phyloP scores from a whole-genome alignment of 345 rosid species.

The Syzygium grande region DNA sequence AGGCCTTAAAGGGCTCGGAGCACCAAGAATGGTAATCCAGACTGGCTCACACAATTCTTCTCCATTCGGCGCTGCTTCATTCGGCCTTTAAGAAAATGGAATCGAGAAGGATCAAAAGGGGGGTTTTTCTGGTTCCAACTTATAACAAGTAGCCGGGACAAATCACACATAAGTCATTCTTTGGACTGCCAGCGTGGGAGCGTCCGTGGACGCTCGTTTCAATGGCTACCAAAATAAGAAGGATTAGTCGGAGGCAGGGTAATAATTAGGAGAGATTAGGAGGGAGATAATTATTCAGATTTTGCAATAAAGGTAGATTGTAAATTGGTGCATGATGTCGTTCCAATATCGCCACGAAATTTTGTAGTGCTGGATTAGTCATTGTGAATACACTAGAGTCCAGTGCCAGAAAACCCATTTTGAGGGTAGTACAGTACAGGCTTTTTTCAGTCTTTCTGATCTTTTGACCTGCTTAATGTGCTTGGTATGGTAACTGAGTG shows the following conservation, averaged over 20 bases:
- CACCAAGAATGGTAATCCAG: constrained; percentile 2
- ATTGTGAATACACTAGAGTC: neutral
- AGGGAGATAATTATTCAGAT: neutral
- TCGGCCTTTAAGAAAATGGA: neutral
- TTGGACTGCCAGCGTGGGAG: neutral
- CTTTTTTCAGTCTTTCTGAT: neutral
- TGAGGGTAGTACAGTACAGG: neutral
- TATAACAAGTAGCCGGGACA: neutral
- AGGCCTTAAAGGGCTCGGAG: neutral
- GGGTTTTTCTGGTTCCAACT: neutral
- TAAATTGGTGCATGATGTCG: neutral
- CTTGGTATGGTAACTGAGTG: neutral
- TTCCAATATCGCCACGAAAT: neutral
- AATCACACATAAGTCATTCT: neutral
- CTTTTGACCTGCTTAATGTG: neutral
- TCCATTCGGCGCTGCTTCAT: neutral
- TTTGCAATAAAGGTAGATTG: neutral
- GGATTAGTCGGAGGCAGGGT: neutral
- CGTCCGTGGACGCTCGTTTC: neutral
- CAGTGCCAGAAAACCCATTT: neutral
- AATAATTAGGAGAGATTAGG: neutral
- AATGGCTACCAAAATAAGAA: neutral
- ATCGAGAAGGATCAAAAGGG: neutral
- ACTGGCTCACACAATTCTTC: neutral
- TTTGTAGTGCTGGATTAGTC: constrained; percentile 8